These are phyloP conservation scores for Amyloporia xantha DNA, from an alignment of 768 basidiomycete genomes.

Conservation along the genomic window DNA sequence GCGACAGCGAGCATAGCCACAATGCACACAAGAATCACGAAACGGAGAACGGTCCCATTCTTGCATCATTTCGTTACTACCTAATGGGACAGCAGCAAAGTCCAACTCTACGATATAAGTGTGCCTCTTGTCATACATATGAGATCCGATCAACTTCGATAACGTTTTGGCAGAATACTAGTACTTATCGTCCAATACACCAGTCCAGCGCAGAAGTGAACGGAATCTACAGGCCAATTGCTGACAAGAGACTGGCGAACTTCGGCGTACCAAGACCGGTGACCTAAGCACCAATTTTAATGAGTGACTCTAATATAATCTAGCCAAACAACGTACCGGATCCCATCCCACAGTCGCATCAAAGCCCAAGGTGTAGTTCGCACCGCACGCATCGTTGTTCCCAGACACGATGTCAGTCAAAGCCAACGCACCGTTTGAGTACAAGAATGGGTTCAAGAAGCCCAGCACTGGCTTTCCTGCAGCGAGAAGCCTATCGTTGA, in stretches of 20 bases:
- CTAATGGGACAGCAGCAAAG: too few species aligned
- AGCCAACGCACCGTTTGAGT: constrained; percentile 1
- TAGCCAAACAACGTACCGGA: constrained; percentile 17
- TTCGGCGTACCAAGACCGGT: constrained; percentile 60
- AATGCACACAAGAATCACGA: too few species aligned
- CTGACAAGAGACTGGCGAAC: constrained; percentile 30
- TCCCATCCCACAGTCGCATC: constrained; percentile 24
- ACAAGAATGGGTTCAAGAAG: constrained; percentile 26
- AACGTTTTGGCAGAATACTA: too few species aligned
- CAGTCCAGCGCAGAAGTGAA: too few species aligned
- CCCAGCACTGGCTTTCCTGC: constrained; percentile 26
- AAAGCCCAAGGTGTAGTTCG: constrained; percentile 23
- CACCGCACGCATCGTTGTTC: constrained; percentile 17
- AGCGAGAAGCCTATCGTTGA: constrained; percentile 27
- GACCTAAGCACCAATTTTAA: constrained; percentile 28
- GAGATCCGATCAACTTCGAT: too few species aligned
- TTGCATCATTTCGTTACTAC: too few species aligned
- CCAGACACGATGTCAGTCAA: constrained; percentile 29
- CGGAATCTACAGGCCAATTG: background rate
- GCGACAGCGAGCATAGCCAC: too few species aligned
- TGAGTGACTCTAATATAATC: background rate
- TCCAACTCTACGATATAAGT: too few species aligned
- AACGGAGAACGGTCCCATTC: too few species aligned
- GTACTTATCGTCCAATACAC: too few species aligned
- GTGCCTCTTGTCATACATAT: too few species aligned